Base-by-base conservation (phyloP, 768 basidiomycete genomes). In the Tylopilus subfusipes region DNA sequence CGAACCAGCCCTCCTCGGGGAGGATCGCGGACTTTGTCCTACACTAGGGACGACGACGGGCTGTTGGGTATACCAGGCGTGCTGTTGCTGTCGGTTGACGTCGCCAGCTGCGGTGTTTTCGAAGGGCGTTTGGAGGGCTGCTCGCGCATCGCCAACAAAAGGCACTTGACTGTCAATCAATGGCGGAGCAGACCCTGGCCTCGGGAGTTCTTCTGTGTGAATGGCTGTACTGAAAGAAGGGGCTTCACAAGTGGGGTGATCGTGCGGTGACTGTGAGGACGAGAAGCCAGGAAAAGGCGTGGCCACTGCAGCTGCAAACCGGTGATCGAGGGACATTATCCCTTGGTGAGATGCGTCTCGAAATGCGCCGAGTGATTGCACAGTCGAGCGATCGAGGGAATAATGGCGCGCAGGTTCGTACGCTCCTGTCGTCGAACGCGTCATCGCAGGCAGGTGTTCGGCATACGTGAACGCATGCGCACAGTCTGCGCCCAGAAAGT, bases 11-110 rank as follows among this genome's bases (percentile, higher is more conserved):
- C 65, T 66, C 57, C 59, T 67, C 36, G 54, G 65, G 65, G 58
- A 68, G 63, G 65, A 68, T 63, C 65, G 65, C 65, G 65, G 65
- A 67, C 65, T 67, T 68, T 53, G 66, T 11, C 62, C 51, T 54
- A 60, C n/a, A 56, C 49, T 40, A 53, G 58, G 49, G n/a, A 29
- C 12, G 48, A 53, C 56, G 24, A 42, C 14, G n/a, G n/a, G n/a
- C n/a, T n/a, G n/a, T 25, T 63, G 65, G 31, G 58, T 46, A 56
- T 65, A 60, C 60, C 66, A 66, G 42, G 40, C 30, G 43, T 65
- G 63, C 38, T 30, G 52, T 40, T 65, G 63, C 38, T 30, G 52
- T 40, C 57, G 61, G 38, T 49, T 60, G 52, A 58, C 38, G 50
- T 66, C 65, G 24, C 49, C 53, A 24, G 38, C 48, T 19, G 55